phyloP scores from a whole-genome alignment of 345 rosid genomes.

The Noccaea caerulescens region DNA sequence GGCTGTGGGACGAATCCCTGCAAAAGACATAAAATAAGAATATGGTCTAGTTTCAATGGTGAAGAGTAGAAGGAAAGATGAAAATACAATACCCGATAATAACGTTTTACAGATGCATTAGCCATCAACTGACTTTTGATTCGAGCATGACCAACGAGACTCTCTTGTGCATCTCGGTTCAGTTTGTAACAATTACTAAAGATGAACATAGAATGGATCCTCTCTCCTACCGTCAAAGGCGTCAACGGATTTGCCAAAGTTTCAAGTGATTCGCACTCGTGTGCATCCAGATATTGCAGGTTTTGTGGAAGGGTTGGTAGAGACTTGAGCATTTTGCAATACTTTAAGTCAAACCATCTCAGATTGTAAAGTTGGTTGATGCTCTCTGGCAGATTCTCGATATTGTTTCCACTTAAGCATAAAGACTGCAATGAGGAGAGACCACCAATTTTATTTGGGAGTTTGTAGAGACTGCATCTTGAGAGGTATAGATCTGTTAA shows the following conservation, averaged over 20 bases:
- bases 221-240: constrained; percentile 22
- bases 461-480: constrained; percentile 24
- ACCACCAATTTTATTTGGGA: constrained; percentile 28
- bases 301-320: constrained; percentile 41
- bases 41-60: background rate
- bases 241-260: constrained; percentile 29
- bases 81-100: constrained; percentile 12
- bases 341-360: constrained; percentile 34
- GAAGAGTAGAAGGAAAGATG: background rate
- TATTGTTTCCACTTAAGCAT: constrained; percentile 38
- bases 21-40: background rate
- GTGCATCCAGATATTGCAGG: constrained; percentile 34
- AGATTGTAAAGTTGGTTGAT: constrained; percentile 36
- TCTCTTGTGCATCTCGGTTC: constrained; percentile 33
- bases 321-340: constrained; percentile 43
- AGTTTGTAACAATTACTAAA: constrained; percentile 46
- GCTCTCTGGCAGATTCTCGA: constrained; percentile 34
- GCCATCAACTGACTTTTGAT: constrained; percentile 42
- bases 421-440: constrained; percentile 29
- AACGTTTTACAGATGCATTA: constrained; percentile 30
- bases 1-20: constrained; percentile 37
- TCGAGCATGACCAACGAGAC: constrained; percentile 29
- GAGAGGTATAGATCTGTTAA: constrained; percentile 38
- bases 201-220: constrained; percentile 38
- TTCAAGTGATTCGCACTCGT: constrained; percentile 41